A percentile compares a stretch with the other conserved stretches of the same genome.
Conservation (phyloP, 2,329 filamentous ascomycete genomes). For the Pseudocercospora macadamiae region DNA sequence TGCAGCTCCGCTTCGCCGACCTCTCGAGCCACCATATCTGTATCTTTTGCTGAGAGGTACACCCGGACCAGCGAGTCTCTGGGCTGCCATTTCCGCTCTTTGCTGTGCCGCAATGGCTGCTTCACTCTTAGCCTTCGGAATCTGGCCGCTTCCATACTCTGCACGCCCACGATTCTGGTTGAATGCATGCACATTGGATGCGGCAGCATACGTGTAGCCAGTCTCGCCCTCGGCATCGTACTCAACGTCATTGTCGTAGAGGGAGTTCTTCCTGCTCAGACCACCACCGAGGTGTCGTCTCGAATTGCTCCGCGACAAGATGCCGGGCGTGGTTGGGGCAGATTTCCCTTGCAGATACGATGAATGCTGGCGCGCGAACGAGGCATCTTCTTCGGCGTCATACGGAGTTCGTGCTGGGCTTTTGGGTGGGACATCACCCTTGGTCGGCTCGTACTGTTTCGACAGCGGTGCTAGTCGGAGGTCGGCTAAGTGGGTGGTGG, state of each 20-base stretch:
- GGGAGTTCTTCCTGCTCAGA: slow-evolving; percentile 36
- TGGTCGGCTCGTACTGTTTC: slow-evolving; percentile 45
- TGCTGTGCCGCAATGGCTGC: slow-evolving; percentile 41
- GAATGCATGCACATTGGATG: background rate
- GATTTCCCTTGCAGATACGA: slow-evolving; percentile 55
- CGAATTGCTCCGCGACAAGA: slow-evolving; percentile 48
- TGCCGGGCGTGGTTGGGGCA: slow-evolving; percentile 53
- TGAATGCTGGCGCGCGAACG: slow-evolving; percentile 37
- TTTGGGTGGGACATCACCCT: slow-evolving; percentile 38
- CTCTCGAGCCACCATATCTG: slow-evolving; percentile 9
- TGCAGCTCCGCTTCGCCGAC: slow-evolving; percentile 18
- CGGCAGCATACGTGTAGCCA: slow-evolving; percentile 23
- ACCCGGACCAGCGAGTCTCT: slow-evolving; percentile 24
- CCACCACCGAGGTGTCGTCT: slow-evolving; percentile 38
- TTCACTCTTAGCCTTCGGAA: slow-evolving; percentile 53
- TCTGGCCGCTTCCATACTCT: slow-evolving; percentile 29
- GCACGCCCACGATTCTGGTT: slow-evolving; percentile 14
- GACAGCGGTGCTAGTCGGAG: slow-evolving; percentile 63
- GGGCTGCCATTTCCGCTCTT: slow-evolving; percentile 16
- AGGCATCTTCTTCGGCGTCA: slow-evolving; percentile 29
- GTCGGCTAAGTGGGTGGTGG: slow-evolving; percentile 62
- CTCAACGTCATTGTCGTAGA: slow-evolving; percentile 32
- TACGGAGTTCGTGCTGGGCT: slow-evolving; percentile 17
- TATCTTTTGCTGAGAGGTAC: slow-evolving; percentile 24
- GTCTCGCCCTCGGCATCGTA: slow-evolving; percentile 18